Conservation (phyloP, 768 basidiomycete genomes). For the Macrolepiota albuminosa region DNA sequence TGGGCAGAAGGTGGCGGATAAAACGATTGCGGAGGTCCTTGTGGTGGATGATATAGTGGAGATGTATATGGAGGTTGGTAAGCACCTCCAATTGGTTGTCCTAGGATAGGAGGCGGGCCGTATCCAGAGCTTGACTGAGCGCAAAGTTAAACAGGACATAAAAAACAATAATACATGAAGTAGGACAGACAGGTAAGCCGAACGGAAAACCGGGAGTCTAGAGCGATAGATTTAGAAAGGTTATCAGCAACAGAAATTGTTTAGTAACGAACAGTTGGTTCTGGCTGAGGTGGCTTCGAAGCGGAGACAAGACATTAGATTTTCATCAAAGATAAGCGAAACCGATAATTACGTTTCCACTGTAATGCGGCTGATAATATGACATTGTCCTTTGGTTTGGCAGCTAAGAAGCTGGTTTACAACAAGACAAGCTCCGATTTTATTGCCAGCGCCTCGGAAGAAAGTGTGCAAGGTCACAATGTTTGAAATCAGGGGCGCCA, state of each 20-base stretch:
- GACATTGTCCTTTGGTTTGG: background rate
- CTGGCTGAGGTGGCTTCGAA: background rate
- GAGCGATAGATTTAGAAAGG: background rate
- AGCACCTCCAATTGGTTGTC: conserved; percentile 8
- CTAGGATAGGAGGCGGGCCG: conserved; percentile 10
- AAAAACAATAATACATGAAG: background rate
- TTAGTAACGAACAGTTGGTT: conserved; percentile 4
- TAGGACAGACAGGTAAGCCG: conserved; percentile 4
- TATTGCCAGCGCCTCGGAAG: background rate
- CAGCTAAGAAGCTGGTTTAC: background rate
- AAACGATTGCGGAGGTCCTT: conserved; percentile 14
- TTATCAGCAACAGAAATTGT: background rate
- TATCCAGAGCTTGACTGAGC: background rate
- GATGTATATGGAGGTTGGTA: conserved; percentile 6
- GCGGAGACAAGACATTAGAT: background rate
- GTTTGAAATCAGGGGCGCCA: background rate
- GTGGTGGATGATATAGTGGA: conserved; percentile 13
- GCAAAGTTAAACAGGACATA: background rate
- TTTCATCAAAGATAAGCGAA: background rate
- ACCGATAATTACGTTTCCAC: background rate
- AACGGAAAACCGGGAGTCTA: conserved; percentile 6
- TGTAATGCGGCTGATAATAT: background rate
- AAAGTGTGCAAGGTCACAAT: background rate
- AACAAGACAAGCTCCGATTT: background rate
- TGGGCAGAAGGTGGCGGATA: conserved; percentile 9